A percentile compares a stretch with the other conserved stretches of the same genome.
phyloP scores from a whole-genome alignment of 2,329 filamentous ascomycete genomes.

The Alternaria triticimaculans region DNA sequence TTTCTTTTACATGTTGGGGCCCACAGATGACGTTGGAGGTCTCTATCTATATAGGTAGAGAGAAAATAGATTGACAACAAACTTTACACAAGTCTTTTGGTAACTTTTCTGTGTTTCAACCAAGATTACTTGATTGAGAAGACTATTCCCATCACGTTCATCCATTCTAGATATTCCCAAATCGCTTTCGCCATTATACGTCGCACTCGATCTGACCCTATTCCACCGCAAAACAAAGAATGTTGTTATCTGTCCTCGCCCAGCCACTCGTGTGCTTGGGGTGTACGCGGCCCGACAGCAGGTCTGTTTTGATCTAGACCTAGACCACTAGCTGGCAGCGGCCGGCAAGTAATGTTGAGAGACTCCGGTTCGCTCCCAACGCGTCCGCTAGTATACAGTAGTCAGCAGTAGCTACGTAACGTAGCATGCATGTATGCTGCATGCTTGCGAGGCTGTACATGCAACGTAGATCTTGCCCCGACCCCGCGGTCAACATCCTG shows the following conservation, averaged over 20 bases:
- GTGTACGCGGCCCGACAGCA: background rate
- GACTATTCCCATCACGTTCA: background rate
- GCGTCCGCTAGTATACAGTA: background rate
- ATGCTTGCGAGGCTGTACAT: background rate
- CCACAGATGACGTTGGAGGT: background rate
- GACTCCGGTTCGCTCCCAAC: background rate
- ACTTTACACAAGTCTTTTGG: background rate
- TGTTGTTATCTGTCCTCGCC: too few relatives aligned
- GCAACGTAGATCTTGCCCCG: background rate
- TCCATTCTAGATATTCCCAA: background rate
- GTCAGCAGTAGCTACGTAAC: background rate
- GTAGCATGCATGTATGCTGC: background rate
- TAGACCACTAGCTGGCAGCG: background rate
- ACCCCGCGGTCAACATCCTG: background rate
- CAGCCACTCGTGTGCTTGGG: background rate
- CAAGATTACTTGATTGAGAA: background rate
- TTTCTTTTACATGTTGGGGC: background rate
- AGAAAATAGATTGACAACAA: background rate
- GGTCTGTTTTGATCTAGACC: background rate
- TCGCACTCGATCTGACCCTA: background rate
- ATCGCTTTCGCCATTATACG: background rate
- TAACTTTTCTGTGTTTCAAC: background rate
- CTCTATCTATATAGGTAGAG: background rate
- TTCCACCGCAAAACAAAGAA: background rate
- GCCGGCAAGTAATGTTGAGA: background rate